phyloP scores from a whole-genome alignment of 1,284 basidiomycete species.

The Takashimella tepidaria region DNA sequence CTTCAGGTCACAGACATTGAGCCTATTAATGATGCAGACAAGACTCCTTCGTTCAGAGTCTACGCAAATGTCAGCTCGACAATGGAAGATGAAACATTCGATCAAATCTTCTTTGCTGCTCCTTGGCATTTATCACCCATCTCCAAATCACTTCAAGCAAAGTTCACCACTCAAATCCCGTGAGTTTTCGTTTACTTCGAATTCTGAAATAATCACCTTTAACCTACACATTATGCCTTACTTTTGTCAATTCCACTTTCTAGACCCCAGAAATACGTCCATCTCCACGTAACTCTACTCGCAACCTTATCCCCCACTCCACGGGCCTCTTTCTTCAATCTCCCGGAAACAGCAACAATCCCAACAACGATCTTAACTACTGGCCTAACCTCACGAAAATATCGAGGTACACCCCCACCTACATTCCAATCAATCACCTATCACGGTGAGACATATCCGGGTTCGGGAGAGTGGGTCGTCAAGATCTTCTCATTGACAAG shows the following conservation, averaged over 20 bases:
- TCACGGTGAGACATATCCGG: slow-evolving; percentile 56
- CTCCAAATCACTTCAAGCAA: slow-evolving; percentile 8
- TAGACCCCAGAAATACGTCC: slow-evolving; percentile 62
- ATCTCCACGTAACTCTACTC: slow-evolving; percentile 82
- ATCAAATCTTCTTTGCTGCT: slow-evolving; percentile 44
- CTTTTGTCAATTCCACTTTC: neutral
- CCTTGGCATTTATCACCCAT: slow-evolving; percentile 35
- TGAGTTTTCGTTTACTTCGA: slow-evolving; percentile 4
- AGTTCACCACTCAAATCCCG: slow-evolving; percentile 16
- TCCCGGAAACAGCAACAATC: slow-evolving; percentile 51
- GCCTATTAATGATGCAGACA: slow-evolving; percentile 10
- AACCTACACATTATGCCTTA: too few relatives aligned
- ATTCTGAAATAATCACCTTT: too few relatives aligned
- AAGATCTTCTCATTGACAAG: slow-evolving; percentile 77
- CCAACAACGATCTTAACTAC: slow-evolving; percentile 73
- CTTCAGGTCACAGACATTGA: too few relatives aligned
- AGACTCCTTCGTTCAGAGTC: slow-evolving; percentile 3
- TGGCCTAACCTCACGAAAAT: slow-evolving; percentile 51
- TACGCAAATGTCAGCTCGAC: slow-evolving; percentile 3
- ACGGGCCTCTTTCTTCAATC: slow-evolving; percentile 66
- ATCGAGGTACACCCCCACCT: slow-evolving; percentile 56
- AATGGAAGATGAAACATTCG: slow-evolving; percentile 23
- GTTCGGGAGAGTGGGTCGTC: slow-evolving; percentile 60
- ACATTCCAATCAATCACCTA: slow-evolving; percentile 89
- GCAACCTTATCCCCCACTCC: slow-evolving; percentile 65